Percentiles rank a stretch among this genome's conserved stretches.
Conservation (phyloP, 2,329 filamentous ascomycete genomes). For the Xylaria sp. region DNA sequence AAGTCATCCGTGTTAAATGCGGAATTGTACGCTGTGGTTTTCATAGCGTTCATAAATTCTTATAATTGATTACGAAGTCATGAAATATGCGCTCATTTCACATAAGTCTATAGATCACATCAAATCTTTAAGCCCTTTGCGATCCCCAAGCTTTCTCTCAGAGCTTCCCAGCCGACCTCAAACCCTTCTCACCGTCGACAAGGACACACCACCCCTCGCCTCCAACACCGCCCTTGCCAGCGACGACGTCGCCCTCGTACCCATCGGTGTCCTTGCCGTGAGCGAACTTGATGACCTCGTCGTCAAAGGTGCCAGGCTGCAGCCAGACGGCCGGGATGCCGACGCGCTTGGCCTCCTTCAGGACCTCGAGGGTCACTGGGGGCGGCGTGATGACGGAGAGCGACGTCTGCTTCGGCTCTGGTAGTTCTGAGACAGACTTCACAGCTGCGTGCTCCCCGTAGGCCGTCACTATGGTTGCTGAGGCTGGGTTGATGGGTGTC, state of each 20-base stretch:
- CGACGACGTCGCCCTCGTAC: conserved; percentile 76
- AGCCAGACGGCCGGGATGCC: conserved; percentile 84
- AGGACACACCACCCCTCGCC: conserved; percentile 90
- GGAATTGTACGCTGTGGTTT: neutral
- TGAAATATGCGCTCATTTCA: neutral
- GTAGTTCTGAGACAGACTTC: conserved; percentile 71
- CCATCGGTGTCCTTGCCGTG: conserved; percentile 52
- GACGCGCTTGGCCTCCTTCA: conserved; percentile 79
- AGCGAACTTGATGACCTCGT: conserved; percentile 77
- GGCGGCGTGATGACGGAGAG: conserved; percentile 92
- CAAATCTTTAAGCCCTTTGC: neutral
- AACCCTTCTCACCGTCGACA: conserved; percentile 78
- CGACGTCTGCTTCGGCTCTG: conserved; percentile 74
- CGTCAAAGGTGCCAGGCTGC: conserved; percentile 89
- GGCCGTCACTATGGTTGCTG: conserved; percentile 70
- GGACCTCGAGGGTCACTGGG: conserved; percentile 74
- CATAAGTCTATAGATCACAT: neutral
- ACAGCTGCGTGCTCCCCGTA: conserved; percentile 70
- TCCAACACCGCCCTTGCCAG: conserved; percentile 70
- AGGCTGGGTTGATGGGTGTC: conserved; percentile 83
- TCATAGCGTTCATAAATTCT: neutral
- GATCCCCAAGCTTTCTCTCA: conserved; percentile 21
- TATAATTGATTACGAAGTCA: neutral
- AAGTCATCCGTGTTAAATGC: neutral
- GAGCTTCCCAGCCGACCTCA: conserved; percentile 66